Evolutionary conservation across 2,329 filamentous ascomycete genomes (phyloP).

Genomic region (Cyphellophora europaea): DNA sequence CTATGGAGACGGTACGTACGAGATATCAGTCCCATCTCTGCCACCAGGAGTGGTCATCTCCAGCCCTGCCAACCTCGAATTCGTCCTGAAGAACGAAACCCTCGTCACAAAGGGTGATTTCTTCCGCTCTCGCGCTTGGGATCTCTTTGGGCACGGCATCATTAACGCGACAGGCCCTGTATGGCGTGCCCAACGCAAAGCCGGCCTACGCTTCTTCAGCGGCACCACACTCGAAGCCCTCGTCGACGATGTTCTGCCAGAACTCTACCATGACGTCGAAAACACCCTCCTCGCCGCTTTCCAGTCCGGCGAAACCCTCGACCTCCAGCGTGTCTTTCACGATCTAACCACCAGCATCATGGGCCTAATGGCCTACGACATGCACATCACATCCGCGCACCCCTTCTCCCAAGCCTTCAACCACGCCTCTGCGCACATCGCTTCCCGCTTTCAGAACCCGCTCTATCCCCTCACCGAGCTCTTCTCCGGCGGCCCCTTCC

Average conservation of each 20-base stretch:
- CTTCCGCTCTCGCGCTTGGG: slow-evolving; percentile 50
- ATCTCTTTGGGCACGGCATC: slow-evolving; percentile 57
- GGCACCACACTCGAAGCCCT: slow-evolving; percentile 48
- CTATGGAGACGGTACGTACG: slow-evolving; percentile 52
- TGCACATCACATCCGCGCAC: slow-evolving; percentile 54
- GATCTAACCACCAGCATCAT: slow-evolving; percentile 58
- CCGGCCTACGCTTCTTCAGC: slow-evolving; percentile 50
- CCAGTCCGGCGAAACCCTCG: slow-evolving; percentile 27
- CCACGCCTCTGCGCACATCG: slow-evolving; percentile 50
- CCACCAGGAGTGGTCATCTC: slow-evolving; percentile 56
- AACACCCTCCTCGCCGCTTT: slow-evolving; percentile 24
- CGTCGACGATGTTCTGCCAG: slow-evolving; percentile 48
- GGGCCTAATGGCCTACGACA: slow-evolving; percentile 58
- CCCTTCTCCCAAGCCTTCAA: slow-evolving; percentile 54
- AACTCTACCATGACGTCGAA: slow-evolving; percentile 39
- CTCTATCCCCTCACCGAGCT: slow-evolving; percentile 52
- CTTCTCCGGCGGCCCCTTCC: slow-evolving; percentile 40
- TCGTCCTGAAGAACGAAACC: slow-evolving; percentile 51
- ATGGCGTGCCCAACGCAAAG: slow-evolving; percentile 55
- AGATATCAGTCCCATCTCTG: slow-evolving; percentile 53
- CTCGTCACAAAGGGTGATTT: slow-evolving; percentile 55
- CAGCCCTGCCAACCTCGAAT: slow-evolving; percentile 53
- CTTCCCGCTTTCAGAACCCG: slow-evolving; percentile 57
- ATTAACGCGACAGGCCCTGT: slow-evolving; percentile 57
- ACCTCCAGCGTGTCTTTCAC: slow-evolving; percentile 52